Evolutionary conservation across 306 rosid species (phyloP), one percentile per base, ranked within the genome.

Genomic region (Benincasa hispida): DNA sequence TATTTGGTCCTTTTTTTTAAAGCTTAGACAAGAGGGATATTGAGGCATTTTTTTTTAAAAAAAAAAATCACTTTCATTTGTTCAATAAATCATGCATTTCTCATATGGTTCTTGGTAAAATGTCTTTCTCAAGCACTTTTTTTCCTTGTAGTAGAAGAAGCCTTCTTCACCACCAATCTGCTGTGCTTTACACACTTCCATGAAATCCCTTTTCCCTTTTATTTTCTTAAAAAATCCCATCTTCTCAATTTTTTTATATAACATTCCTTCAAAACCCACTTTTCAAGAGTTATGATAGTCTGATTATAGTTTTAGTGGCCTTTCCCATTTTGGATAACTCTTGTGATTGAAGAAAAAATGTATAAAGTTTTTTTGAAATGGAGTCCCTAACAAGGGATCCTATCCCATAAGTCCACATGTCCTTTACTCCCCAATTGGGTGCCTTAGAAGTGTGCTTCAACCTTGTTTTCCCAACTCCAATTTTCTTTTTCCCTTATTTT

Each of bases 21-120:
- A 63, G 91, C 92, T 92, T 92, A 87, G 82, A 88, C 85, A 84
- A 84, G 82, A 91, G 91, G 91, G 85, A 89, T 60, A 39, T 77
- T 76, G 76, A 28, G 58, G 75, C 82, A 69, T 87, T 79, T 85
- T 68, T 45, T 41, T 50, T 15, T 5, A 13, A n/a, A n/a, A n/a
- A n/a, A n/a, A n/a, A n/a, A n/a, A n/a, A 12, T 28, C 61, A 72
- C 51, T 78, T 77, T 82, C 83, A 82, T 68, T 83, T 74, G 54
- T 47, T 79, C 78, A 83, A 68, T 80, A 78, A 80, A 69, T 85
- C 82, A 87, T 78, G 84, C 76, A 80, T 57, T 74, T 79, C 81
- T 79, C 79, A 80, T 65, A 77, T 84, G 74, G 76, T 54, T 82
- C 58, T 77, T 63, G 97, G 91, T 91, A 85, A 81, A 79, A 67